Evolutionary conservation across 108 stramenopile species (phyloP).

Genomic region (Discostella pseudostelligera): DNA sequence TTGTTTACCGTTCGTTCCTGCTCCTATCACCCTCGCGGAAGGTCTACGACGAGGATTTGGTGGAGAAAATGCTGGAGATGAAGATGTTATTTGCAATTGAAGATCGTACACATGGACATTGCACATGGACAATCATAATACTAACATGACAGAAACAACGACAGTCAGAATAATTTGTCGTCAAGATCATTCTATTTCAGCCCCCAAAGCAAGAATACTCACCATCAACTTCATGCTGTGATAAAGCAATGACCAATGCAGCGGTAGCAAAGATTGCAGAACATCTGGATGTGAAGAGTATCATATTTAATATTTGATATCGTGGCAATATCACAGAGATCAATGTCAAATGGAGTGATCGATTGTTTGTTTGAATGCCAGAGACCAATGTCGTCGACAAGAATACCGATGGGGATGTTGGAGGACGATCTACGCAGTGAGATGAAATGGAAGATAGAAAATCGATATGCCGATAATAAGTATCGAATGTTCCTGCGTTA

Average conservation of each 20-base stretch:
- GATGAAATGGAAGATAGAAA: no score
- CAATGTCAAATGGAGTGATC: no score
- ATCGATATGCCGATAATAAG: no score
- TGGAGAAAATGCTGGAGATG: neutral
- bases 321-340: no score
- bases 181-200: no score
- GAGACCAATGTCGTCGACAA: no score
- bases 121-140: neutral
- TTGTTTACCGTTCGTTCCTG: neutral
- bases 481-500: neutral
- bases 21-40: neutral
- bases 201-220: neutral
- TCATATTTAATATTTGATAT: neutral
- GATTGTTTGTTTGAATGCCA: no score
- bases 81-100: neutral
- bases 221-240: slow-evolving; percentile 5
- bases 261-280: neutral
- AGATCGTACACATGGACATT: neutral
- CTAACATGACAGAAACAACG: neutral
- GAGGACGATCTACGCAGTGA: no score
- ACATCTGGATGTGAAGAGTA: neutral
- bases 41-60: neutral
- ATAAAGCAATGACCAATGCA: neutral
- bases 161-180: no score
- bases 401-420: no score